A percentile compares a stretch with the other conserved stretches of the same genome.
phyloP scores from a whole-genome alignment of 345 rosid species.

The Eucalyptus shirleyi region DNA sequence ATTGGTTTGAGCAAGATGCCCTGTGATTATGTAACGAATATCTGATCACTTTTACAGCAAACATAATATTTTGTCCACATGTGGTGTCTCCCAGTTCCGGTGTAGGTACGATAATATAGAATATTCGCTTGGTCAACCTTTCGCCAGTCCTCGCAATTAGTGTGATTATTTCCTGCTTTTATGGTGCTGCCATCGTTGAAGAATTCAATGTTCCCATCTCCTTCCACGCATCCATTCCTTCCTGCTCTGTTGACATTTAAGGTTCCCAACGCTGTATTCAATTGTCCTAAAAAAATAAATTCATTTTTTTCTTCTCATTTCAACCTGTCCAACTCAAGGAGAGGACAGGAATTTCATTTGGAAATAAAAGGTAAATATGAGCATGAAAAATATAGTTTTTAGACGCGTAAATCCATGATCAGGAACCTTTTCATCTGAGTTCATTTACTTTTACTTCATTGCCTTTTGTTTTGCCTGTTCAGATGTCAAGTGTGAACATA shows the following conservation, averaged over 20 bases:
- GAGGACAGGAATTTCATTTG: background rate
- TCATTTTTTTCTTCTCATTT: background rate
- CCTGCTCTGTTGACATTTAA: background rate
- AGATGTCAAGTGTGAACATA: background rate
- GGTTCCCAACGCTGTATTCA: background rate
- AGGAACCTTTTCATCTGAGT: background rate
- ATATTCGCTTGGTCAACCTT: background rate
- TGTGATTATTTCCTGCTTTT: background rate
- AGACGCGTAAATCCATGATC: background rate
- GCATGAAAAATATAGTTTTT: background rate
- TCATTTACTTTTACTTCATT: background rate
- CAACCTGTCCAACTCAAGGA: background rate
- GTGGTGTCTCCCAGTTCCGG: background rate
- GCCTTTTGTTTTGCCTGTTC: background rate
- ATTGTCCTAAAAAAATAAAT: background rate
- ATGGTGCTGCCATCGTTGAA: background rate
- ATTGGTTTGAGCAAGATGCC: background rate
- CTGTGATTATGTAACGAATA: background rate
- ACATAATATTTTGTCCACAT: background rate
- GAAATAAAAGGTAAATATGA: background rate
- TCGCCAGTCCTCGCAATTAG: background rate
- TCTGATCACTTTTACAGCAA: background rate
- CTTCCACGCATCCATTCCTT: background rate
- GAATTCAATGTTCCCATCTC: background rate
- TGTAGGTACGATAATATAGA: background rate